These are phyloP conservation scores for Fusarium sp. DNA, from an alignment of 2,329 filamentous ascomycete genomes.

Conservation along the genomic window DNA sequence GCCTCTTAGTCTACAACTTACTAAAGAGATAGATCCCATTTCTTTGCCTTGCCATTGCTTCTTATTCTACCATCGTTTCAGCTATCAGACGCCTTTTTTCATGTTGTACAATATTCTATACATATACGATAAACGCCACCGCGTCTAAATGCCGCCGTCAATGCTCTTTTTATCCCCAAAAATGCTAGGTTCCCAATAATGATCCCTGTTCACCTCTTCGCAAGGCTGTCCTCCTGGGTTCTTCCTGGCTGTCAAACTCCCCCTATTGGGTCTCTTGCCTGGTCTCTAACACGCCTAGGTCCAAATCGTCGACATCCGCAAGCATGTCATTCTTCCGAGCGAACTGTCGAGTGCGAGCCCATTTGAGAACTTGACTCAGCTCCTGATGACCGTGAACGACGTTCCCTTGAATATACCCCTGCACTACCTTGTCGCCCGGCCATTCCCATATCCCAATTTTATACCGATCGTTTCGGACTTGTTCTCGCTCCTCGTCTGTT, in stretches of 20 bases:
- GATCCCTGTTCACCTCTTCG: not conserved
- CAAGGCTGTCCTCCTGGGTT: slow-evolving; percentile 7
- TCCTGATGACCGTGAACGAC: slow-evolving; percentile 40
- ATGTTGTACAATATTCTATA: slow-evolving; percentile 23
- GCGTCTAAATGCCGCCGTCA: slow-evolving; percentile 28
- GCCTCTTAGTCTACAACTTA: slow-evolving; percentile 6
- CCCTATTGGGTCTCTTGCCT: slow-evolving; percentile 2
- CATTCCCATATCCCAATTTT: slow-evolving; percentile 48
- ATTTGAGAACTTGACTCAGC: slow-evolving; percentile 42
- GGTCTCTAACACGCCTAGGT: not conserved
- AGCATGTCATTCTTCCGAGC: slow-evolving; percentile 7
- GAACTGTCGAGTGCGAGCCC: slow-evolving; percentile 26
- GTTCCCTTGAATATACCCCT: slow-evolving; percentile 47
- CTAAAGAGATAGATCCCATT: slow-evolving; percentile 25
- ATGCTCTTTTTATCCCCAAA: slow-evolving; percentile 5
- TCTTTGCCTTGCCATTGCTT: slow-evolving; percentile 14
- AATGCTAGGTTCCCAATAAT: slow-evolving; percentile 3
- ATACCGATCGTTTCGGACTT: slow-evolving; percentile 46
- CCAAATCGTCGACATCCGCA: slow-evolving; percentile 8
- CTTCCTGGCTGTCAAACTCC: not conserved
- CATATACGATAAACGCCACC: slow-evolving; percentile 34
- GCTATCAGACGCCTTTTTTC: not conserved
- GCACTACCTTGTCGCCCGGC: slow-evolving; percentile 53
- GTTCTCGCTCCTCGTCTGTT: slow-evolving; percentile 43
- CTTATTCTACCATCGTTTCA: slow-evolving; percentile 19